Evolutionary conservation across 1,284 basidiomycete species (phyloP).

Genomic region (Jaminaea rosea): DNA sequence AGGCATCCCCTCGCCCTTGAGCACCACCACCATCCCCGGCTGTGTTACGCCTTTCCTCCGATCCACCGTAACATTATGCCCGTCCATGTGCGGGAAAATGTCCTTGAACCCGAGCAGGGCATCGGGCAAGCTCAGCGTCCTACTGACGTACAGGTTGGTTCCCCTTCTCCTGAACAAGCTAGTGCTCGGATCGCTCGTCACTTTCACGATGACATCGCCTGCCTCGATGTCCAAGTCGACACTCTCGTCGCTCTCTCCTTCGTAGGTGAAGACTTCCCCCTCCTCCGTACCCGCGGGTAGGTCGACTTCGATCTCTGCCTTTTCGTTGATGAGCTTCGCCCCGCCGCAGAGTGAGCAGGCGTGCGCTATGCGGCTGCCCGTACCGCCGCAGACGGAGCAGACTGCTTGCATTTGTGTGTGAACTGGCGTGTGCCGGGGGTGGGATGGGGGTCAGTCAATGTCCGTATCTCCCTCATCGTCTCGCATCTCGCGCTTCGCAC

Average conservation of each 20-base stretch:
- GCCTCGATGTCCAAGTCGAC: conserved; percentile 33
- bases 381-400: conserved; percentile 36
- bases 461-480: not conserved
- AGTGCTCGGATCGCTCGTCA: conserved; percentile 2
- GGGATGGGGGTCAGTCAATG: too few relatives aligned
- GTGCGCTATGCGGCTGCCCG: conserved; percentile 33
- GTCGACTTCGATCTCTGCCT: conserved; percentile 35
- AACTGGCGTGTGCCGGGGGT: not conserved
- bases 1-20: conserved; percentile 40
- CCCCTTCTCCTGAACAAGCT: conserved; percentile 35
- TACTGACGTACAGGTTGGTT: conserved; percentile 34
- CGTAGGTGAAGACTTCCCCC: conserved; percentile 33
- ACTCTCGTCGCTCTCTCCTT: conserved; percentile 39
- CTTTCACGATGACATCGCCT: conserved; percentile 41
- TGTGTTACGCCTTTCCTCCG: conserved; percentile 33
- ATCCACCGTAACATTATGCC: conserved; percentile 26
- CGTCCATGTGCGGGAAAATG: conserved; percentile 38
- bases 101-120: conserved; percentile 41
- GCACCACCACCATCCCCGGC: conserved; percentile 27
- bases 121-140: conserved; percentile 36
- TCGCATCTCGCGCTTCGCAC: not conserved
- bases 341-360: conserved; percentile 34
- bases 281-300: conserved; percentile 35
- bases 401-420: conserved; percentile 17
- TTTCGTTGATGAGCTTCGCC: conserved; percentile 32